Conservation (phyloP, 192 early-diverging fungal genomes). For the Coemansia sp. region DNA sequence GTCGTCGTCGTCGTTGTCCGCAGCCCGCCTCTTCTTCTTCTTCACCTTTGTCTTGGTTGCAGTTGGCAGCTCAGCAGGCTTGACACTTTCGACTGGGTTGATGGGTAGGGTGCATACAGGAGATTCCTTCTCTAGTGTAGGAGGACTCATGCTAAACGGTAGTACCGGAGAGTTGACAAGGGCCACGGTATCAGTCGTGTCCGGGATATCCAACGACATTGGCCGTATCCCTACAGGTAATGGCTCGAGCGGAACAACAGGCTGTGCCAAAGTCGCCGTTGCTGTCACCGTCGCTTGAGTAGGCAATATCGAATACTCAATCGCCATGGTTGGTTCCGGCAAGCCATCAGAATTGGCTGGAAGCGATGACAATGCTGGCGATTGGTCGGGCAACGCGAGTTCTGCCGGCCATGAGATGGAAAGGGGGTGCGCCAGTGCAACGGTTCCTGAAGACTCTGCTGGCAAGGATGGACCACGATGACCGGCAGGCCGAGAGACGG, state of each 20-base stretch:
- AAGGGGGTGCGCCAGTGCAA: not conserved
- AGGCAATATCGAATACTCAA: not conserved
- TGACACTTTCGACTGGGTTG: too few relatives aligned
- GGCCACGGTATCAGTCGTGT: too few relatives aligned
- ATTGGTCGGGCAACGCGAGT: not conserved
- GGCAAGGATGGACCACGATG: too few relatives aligned
- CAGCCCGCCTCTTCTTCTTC: too few relatives aligned
- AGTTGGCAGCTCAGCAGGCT: not conserved
- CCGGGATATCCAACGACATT: too few relatives aligned
- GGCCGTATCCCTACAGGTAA: not conserved
- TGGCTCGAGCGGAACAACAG: not conserved
- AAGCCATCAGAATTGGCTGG: not conserved
- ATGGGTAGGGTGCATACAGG: not conserved
- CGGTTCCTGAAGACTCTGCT: not conserved
- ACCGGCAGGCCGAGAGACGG: too few relatives aligned
- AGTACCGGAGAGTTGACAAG: not conserved
- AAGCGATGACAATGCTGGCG: not conserved
- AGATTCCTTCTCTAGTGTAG: not conserved
- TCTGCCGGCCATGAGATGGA: not conserved
- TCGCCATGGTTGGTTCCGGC: not conserved
- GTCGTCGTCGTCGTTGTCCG: not conserved
- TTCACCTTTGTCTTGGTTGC: not conserved
- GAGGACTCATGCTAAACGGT: not conserved
- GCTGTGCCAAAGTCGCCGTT: not conserved
- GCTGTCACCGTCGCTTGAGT: not conserved